phyloP scores from a whole-genome alignment of 495 filamentous ascomycete genomes.

The Aspergillus cristatus region DNA sequence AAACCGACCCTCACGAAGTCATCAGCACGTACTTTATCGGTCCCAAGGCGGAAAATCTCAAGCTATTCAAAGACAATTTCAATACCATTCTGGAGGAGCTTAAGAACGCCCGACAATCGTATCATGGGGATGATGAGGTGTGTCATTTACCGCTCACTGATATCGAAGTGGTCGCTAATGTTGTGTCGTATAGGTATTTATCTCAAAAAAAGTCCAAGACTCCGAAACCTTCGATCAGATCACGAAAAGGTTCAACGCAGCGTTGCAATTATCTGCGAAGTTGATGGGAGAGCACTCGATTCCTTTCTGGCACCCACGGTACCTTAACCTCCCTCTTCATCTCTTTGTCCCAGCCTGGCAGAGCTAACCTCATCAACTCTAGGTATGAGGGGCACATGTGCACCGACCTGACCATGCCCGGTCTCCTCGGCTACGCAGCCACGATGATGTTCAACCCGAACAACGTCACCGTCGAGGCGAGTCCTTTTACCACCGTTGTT shows the following conservation, averaged over 20 bases:
- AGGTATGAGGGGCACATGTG: constrained; percentile 33
- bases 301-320: constrained; percentile 36
- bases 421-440: constrained; percentile 34
- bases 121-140: constrained; percentile 23
- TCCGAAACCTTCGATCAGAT: constrained; percentile 23
- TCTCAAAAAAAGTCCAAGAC: constrained; percentile 16
- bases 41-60: constrained; percentile 30
- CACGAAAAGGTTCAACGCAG: no score
- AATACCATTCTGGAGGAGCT: constrained; percentile 24
- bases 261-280: constrained; percentile 13
- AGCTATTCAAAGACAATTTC: constrained; percentile 24
- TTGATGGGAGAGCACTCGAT: constrained; percentile 27
- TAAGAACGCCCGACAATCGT: constrained; percentile 16
- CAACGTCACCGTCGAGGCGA: constrained; percentile 38
- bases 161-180: neutral
- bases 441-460: constrained; percentile 44
- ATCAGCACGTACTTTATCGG: constrained; percentile 36
- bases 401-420: constrained; percentile 22
- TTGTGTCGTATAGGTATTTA: constrained; percentile 11
- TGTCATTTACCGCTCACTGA: neutral
- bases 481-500: constrained; percentile 28
- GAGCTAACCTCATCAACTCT: no score
- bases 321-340: no score
- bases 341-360: no score
- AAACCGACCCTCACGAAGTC: no score